Evolutionary conservation across 352 stramenopile genomes (phyloP), one percentile per base, ranked within the genome.

Genomic region (Phytophthora syringae): DNA sequence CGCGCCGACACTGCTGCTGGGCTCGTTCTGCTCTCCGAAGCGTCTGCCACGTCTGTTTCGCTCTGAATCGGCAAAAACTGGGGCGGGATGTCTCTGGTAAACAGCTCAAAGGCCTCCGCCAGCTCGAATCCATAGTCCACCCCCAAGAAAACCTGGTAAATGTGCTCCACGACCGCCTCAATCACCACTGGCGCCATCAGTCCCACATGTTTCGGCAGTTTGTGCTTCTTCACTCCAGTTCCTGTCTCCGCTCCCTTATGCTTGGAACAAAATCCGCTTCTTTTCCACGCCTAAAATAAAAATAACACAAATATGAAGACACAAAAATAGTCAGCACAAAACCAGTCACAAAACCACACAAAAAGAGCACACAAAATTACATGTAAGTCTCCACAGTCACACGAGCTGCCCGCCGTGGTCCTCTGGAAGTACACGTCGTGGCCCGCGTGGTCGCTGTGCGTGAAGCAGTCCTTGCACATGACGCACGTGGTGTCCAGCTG

Each of bases 351-450:
- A 39, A 25, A 49, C 52, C 11, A 28, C 52, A 50, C 50, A 45
- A 55, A 34, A 15, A 15, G 27, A 21, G 30, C 64, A 80, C 36
- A n/a, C n/a, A n/a, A n/a, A n/a, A n/a, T n/a, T 70, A 94, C 88
- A 64, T 96, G 85, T 15, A 83, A 43, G 54, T 96, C 86, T 34
- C 88, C 88, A 50, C 88, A 96, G 43, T 96, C 88, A 63, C 88
- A 96, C 0, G 86, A 96, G 27, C 88, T 94, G 12, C 88, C 88
- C 5, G 88, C 88, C 7, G 88, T 93, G 0, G 88, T 96, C 27
- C 88, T 72, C 61, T 96, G 88, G 54, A 96, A 96, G 36, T 94
- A 95, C 16, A 96, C 88, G 42, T 94, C 86, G 36, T 96, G 88
- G 16, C 86, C 88, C 1, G 74, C 72, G 49, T 94, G 86, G 22